These are phyloP conservation scores for Rhodamnia argentea DNA, from an alignment of 345 rosid species.

Conservation along the genomic window DNA sequence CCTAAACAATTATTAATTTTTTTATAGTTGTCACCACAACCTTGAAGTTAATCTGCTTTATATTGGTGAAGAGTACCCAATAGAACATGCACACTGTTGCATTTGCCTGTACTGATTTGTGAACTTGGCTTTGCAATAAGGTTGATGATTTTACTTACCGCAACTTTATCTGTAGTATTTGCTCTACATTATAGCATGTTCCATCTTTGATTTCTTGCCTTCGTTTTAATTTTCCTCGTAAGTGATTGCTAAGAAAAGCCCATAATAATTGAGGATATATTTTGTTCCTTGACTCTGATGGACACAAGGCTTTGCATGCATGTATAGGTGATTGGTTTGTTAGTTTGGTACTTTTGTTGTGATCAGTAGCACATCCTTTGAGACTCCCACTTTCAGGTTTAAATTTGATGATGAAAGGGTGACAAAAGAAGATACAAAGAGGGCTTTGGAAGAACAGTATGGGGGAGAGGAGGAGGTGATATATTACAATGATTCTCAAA, in stretches of 20 bases:
- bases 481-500: background rate
- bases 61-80: background rate
- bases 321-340: background rate
- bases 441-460: conserved; percentile 95
- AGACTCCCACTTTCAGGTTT: conserved; percentile 37
- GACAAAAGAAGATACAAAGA: conserved; percentile 85
- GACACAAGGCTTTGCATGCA: background rate
- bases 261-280: background rate
- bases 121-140: background rate
- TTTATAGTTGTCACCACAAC: background rate
- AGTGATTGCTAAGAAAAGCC: background rate
- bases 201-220: background rate
- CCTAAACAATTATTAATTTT: background rate
- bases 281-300: background rate
- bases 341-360: background rate
- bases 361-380: background rate
- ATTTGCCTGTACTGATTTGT: background rate
- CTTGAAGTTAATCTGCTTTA: background rate
- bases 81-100: background rate
- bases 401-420: conserved; percentile 99
- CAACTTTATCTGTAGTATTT: background rate
- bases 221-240: background rate
- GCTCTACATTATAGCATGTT: background rate
- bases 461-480: conserved; percentile 99
- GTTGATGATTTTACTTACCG: background rate